phyloP scores from a whole-genome alignment of 768 basidiomycete genomes.

The Pulveroboletus sp. region DNA sequence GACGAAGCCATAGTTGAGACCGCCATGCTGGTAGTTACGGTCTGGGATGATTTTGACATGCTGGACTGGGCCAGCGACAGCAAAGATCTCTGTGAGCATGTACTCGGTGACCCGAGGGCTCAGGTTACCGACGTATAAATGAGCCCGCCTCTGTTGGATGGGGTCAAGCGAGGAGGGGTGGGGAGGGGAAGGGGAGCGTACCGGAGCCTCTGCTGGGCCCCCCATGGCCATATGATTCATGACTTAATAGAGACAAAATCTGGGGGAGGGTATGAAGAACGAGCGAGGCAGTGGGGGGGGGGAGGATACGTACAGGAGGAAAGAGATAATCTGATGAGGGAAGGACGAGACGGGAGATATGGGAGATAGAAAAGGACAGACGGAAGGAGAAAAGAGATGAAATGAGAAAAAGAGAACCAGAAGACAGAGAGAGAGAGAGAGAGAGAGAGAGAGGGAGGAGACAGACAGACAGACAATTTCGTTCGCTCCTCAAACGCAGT shows the following conservation, averaged over 20 bases:
- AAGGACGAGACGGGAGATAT: constrained; percentile 32
- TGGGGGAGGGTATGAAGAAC: constrained; percentile 12
- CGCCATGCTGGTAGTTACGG: constrained; percentile 98
- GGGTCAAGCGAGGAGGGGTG: not conserved
- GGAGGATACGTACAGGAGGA: constrained; percentile 28
- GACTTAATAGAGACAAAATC: constrained; percentile 44
- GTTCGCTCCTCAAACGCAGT: constrained; percentile 19
- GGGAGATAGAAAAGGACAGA: constrained; percentile 33
- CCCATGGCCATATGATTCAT: constrained; percentile 74
- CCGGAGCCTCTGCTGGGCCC: constrained; percentile 70
- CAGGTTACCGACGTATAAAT: constrained; percentile 98
- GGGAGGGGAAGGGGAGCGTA: constrained; percentile 35
- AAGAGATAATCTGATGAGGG: constrained; percentile 39
- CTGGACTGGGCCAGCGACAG: constrained; percentile 94
- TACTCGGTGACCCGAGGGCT: constrained; percentile 97
- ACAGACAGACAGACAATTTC: constrained; percentile 13
- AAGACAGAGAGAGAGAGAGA: not conserved
- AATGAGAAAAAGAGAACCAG: constrained; percentile 28
- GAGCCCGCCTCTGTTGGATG: constrained; percentile 71
- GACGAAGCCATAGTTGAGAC: constrained; percentile 99
- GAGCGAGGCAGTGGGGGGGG: not conserved
- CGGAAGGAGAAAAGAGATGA: constrained; percentile 31
- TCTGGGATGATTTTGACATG: constrained; percentile 99
- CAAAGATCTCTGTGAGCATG: constrained; percentile 97
- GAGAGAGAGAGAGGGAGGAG: not conserved